phyloP scores from a whole-genome alignment of 176 grass and related monocot species.

The Chrysopogon serrulatus region DNA sequence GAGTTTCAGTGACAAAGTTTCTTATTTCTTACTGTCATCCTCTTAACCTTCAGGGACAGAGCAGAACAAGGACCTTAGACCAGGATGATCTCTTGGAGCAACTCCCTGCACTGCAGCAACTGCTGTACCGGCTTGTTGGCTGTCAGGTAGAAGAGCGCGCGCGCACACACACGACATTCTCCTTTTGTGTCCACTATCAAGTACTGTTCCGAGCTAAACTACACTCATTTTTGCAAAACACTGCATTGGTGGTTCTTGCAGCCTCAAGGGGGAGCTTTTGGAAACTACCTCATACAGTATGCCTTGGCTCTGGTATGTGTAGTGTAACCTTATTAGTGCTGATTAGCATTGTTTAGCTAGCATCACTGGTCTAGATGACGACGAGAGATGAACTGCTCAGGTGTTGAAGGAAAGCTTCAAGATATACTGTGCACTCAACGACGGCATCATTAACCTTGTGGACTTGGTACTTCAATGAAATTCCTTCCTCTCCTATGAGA shows the following conservation, averaged over 20 bases:
- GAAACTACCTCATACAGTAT: conserved; percentile 89
- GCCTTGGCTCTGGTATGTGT: conserved; percentile 66
- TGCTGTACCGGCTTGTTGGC: conserved; percentile 73
- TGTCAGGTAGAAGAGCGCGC: conserved; percentile 60
- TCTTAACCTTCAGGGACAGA: conserved; percentile 41
- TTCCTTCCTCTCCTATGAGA: not conserved
- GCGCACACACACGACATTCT: not conserved
- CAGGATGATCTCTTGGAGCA: conserved; percentile 75
- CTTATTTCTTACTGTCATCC: not conserved
- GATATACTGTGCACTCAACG: conserved; percentile 85
- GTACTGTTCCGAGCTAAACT: not conserved
- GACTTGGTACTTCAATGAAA: conserved; percentile 43
- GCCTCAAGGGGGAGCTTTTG: conserved; percentile 86
- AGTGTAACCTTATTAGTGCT: not conserved
- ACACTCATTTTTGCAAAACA: conserved; percentile 3
- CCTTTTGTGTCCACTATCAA: not conserved
- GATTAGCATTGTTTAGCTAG: not conserved
- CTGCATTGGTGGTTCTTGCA: conserved; percentile 26
- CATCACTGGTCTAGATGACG: not conserved
- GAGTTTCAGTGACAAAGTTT: not conserved
- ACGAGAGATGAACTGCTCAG: conserved; percentile 1
- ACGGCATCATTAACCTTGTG: conserved; percentile 85
- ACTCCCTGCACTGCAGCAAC: conserved; percentile 85
- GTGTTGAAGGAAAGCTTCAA: conserved; percentile 94
- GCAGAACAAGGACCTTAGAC: conserved; percentile 62